phyloP scores from a whole-genome alignment of 805 yeast species.

The Ogataea salicorniae region DNA sequence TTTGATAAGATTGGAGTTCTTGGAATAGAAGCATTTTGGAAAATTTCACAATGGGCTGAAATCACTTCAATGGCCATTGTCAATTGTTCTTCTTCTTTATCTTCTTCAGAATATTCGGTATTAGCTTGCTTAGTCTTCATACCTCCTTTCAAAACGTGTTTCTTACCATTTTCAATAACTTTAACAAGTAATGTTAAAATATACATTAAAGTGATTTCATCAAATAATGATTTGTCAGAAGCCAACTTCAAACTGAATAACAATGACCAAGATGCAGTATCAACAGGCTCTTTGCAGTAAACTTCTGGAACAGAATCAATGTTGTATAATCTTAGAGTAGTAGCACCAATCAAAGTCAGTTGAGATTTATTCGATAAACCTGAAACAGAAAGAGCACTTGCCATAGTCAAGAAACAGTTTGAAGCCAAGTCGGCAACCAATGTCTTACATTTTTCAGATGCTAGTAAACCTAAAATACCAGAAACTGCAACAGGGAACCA shows the following conservation, averaged over 20 bases:
- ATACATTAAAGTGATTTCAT: slow-evolving; percentile 63
- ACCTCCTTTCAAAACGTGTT: slow-evolving; percentile 47
- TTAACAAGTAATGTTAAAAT: slow-evolving; percentile 67
- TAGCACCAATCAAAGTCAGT: slow-evolving; percentile 58
- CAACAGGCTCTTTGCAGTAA: slow-evolving; percentile 45
- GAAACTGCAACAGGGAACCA: slow-evolving; percentile 74
- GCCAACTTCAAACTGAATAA: slow-evolving; percentile 71
- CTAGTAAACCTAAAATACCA: slow-evolving; percentile 41
- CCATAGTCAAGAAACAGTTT: slow-evolving; percentile 48
- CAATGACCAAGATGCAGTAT: slow-evolving; percentile 55
- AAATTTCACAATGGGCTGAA: slow-evolving; percentile 59
- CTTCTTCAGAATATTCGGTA: slow-evolving; percentile 73
- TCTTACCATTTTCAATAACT: slow-evolving; percentile 63
- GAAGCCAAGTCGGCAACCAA: slow-evolving; percentile 38
- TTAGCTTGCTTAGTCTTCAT: slow-evolving; percentile 46
- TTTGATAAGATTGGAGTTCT: slow-evolving; percentile 58
- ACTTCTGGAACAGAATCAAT: slow-evolving; percentile 42
- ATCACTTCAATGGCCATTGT: slow-evolving; percentile 72
- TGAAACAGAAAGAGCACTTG: slow-evolving; percentile 40
- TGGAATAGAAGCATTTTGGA: slow-evolving; percentile 64
- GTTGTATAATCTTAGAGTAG: slow-evolving; percentile 55
- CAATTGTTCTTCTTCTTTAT: slow-evolving; percentile 83
- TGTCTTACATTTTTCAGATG: slow-evolving; percentile 26
- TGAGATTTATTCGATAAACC: slow-evolving; percentile 42
- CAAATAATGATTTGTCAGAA: slow-evolving; percentile 68